Evolutionary conservation across 2,329 filamentous ascomycete genomes (phyloP).

Genomic region (Truncatella angustata): DNA sequence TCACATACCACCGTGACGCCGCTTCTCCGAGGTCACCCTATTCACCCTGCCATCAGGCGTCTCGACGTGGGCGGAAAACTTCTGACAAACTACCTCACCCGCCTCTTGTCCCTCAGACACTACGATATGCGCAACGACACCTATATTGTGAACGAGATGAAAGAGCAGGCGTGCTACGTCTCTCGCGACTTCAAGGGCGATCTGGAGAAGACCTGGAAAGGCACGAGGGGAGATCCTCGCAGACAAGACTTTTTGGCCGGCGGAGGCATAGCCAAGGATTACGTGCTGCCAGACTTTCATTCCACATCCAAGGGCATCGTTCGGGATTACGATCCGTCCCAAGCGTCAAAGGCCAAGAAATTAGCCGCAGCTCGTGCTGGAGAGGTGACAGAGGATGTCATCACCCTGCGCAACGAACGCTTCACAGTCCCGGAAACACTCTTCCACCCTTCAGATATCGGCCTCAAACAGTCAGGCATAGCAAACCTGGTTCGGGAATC

Average conservation of each 20-base stretch:
- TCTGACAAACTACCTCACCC: constrained; percentile 88
- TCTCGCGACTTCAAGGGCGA: constrained; percentile 73
- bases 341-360: constrained; percentile 52
- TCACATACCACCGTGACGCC: constrained; percentile 91
- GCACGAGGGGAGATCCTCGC: constrained; percentile 59
- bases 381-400: constrained; percentile 62
- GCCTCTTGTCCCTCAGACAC: constrained; percentile 83
- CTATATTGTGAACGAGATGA: constrained; percentile 93
- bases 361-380: constrained; percentile 38
- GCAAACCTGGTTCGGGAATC: constrained; percentile 81
- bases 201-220: constrained; percentile 83
- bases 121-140: constrained; percentile 96
- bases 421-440: constrained; percentile 88
- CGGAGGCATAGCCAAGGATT: constrained; percentile 76
- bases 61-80: constrained; percentile 92
- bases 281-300: constrained; percentile 82
- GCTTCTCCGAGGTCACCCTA: constrained; percentile 73
- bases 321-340: constrained; percentile 71
- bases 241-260: constrained; percentile 48
- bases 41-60: constrained; percentile 78
- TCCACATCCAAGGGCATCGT: constrained; percentile 62
- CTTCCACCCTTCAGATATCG: constrained; percentile 83
- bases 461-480: constrained; percentile 78
- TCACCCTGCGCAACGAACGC: constrained; percentile 88
- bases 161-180: constrained; percentile 85